phyloP scores from a whole-genome alignment of 2,329 filamentous ascomycete genomes.

The Aureobasidium sp. region DNA sequence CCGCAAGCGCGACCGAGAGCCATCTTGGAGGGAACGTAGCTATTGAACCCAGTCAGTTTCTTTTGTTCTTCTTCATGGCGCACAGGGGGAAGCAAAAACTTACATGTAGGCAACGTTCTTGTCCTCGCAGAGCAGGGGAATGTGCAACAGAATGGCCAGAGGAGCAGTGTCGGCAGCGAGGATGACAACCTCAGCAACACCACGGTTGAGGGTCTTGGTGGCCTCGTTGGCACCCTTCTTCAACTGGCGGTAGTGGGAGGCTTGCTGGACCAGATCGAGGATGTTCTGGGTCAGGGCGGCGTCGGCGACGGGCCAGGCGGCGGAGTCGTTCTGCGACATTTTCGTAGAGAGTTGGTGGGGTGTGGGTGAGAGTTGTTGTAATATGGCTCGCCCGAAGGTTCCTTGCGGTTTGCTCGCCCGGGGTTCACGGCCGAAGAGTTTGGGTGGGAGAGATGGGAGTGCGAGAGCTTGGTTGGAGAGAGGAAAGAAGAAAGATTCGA shows the following conservation, averaged over 20 bases:
- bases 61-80: too few species aligned
- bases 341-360: not conserved
- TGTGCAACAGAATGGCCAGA: conserved; percentile 77
- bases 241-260: conserved; percentile 49
- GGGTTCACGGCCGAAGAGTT: conserved; percentile 9
- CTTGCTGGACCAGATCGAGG: conserved; percentile 56
- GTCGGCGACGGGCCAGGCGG: conserved; percentile 29
- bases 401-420: conserved; percentile 11
- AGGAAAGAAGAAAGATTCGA: not conserved
- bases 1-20: conserved; percentile 83
- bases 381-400: conserved; percentile 12
- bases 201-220: conserved; percentile 29
- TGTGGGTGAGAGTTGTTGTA: not conserved
- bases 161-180: conserved; percentile 83
- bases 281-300: conserved; percentile 41
- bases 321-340: conserved; percentile 14
- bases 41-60: not conserved
- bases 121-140: conserved; percentile 77
- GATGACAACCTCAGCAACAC: conserved; percentile 81
- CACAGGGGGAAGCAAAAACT: too few species aligned
- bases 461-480: not conserved
- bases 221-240: conserved; percentile 81
- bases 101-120: conserved; percentile 56
- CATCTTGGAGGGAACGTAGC: conserved; percentile 56
- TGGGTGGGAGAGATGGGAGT: not conserved